Evolutionary conservation across 192 early-diverging fungal species (phyloP), one percentile per base, ranked within the genome.

Genomic region (Jimgerdemannia flammicorona): DNA sequence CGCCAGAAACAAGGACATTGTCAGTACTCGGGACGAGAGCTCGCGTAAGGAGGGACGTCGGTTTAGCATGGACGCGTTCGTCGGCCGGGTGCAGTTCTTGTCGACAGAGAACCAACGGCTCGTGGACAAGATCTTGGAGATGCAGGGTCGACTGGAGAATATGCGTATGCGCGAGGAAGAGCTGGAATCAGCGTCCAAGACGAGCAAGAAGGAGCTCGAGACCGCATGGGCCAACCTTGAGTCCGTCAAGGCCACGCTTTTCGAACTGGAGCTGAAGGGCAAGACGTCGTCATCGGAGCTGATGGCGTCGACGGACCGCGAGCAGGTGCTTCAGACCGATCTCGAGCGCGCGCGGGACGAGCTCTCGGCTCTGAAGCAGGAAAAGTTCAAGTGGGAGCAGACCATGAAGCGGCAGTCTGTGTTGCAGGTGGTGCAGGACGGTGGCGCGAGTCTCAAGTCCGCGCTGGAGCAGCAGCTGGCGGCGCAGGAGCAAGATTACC

Each of bases 351-450:
- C 78, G 59, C 41, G 70, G 2, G 76, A 79, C 63, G 71, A 82
- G 49, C 42, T 82, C 3, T 72, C 40, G 14, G 66, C 66, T 0
- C 43, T 67, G 9, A 63, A 75, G 63, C 63, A 75, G 10, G 79
- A 86, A 63, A 76, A 84, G 42, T 71, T 79, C 11, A 77, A 77
- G 70, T 80, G 78, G 79, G 82, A 86, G 64, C 72, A 76, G 4
- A 81, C 70, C 7, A 73, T 84, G 66, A 84, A 81, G 29, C 66
- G 84, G 14, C 74, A 84, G 43, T 75, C 82, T 1, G 77, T 80
- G 6, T 67, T 86, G 19, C 79, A 84, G 49, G 18, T 82, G 68
- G 74, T 86, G 67, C 64, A 85, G 40, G 74, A 74, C 44, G 76
- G 75, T 40, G 74, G 49, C 44, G 75, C 75, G 41, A 76, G 72